A percentile compares a stretch with the other conserved stretches of the same genome.
Evolutionary conservation across 768 basidiomycete genomes (phyloP).

Genomic region (Albatrellus ellisii): DNA sequence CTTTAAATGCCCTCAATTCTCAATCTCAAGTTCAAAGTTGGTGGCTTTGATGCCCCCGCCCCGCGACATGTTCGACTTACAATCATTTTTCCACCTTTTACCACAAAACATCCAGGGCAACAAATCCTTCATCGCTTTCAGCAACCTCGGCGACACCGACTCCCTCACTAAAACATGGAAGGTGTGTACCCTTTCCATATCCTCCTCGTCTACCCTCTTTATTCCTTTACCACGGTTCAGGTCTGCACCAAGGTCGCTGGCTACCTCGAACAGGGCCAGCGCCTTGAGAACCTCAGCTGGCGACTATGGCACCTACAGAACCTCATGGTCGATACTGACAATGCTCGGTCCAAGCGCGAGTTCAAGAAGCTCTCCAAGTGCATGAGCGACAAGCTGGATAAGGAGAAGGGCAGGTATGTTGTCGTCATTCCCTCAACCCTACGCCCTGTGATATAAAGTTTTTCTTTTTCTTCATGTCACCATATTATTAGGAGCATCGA

Average conservation of each 20-base stretch:
- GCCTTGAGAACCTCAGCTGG: slow-evolving; percentile 88
- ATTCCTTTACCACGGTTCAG: slow-evolving; percentile 21
- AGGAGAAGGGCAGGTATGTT: slow-evolving; percentile 80
- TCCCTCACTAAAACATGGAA: slow-evolving; percentile 87
- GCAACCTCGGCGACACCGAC: slow-evolving; percentile 76
- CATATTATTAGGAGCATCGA: slow-evolving; percentile 53
- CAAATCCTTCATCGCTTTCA: slow-evolving; percentile 91
- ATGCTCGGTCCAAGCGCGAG: slow-evolving; percentile 78
- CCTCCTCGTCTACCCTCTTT: slow-evolving; percentile 3
- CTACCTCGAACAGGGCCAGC: slow-evolving; percentile 82
- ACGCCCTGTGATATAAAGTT: slow-evolving; percentile 1
- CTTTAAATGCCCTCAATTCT: slow-evolving; percentile 62
- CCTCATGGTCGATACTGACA: slow-evolving; percentile 84
- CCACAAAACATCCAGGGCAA: slow-evolving; percentile 43
- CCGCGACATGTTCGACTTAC: slow-evolving; percentile 6
- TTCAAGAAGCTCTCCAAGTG: slow-evolving; percentile 80
- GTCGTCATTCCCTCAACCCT: slow-evolving; percentile 6
- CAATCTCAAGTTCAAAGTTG: slow-evolving; percentile 77
- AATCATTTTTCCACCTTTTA: slow-evolving; percentile 13
- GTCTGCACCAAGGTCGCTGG: slow-evolving; percentile 86
- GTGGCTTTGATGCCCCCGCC: slow-evolving; percentile 11
- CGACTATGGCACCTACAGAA: slow-evolving; percentile 88
- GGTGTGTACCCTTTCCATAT: slow-evolving; percentile 26
- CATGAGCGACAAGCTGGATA: slow-evolving; percentile 89
- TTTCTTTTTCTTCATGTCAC: not conserved